Base-by-base conservation (phyloP, 2,329 filamentous ascomycete genomes). In the Talaromyces albobiverticillius region DNA sequence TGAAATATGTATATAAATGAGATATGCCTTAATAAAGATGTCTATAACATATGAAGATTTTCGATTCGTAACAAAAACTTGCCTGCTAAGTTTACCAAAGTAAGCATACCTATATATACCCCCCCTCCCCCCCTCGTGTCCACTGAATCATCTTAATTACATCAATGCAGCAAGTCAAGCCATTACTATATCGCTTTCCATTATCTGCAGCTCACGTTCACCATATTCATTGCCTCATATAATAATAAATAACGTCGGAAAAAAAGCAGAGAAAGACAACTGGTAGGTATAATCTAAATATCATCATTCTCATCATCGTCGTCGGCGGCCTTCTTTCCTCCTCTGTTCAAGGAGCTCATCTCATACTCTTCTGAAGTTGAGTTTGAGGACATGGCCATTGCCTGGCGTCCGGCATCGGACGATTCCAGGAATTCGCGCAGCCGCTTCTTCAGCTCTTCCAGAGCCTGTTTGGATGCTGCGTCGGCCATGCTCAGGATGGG, bases 401-500 rank as follows among this genome's bases (percentile, higher is more conserved):
- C 91, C 69, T 93, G 86, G 46, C 90, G 79, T 3, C 90, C 91
- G 10, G 87, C 88, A 63, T 96, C 90, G n/a, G 86, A 90, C 63
- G 83, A 87, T 75, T 92, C 89, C 55, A 97, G 80, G 66, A 96
- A 96, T 29, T 96, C 90, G 22, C 93, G 84, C 45, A 97, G 82
- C 63, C 89, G 87, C 76, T 94, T 88, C 78, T 96, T 96, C 67
- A 90, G 89, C 61, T 99, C 90, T 62, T 95, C 90, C 26, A 96
- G 66, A 7, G 89, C 94, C 74, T 99, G 94, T 59, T 82, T 81
- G 46, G 85, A 87, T 3, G 94, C 94, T 13, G 94, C 94, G 63
- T 94, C 94, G 61, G 85, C 83, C 90, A 99, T 96, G 67, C 95
- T 91, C 62, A 95, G 79, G 79, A 99, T 97, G 0, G 94, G 94